Conservation (phyloP, 2,329 filamentous ascomycete species). For the Geosmithia putterillii region DNA sequence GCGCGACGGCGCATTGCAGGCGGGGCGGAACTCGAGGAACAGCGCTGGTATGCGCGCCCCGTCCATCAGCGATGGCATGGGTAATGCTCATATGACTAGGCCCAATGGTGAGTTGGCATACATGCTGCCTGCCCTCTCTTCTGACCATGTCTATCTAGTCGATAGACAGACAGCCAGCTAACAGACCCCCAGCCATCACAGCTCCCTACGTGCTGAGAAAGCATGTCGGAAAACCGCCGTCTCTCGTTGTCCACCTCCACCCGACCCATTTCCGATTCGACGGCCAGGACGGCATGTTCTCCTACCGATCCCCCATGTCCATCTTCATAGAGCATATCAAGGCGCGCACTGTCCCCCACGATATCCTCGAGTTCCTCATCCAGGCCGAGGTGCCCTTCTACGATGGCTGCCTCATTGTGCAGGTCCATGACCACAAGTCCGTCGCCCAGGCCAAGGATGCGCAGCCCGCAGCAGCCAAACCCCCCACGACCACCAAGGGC, state of each 20-base stretch:
- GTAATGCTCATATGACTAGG: slow-evolving; percentile 25
- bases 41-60: slow-evolving; percentile 37
- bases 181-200: slow-evolving; percentile 48
- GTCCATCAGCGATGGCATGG: slow-evolving; percentile 31
- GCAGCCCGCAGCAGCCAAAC: slow-evolving; percentile 28
- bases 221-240: slow-evolving; percentile 63
- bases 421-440: slow-evolving; percentile 80
- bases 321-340: slow-evolving; percentile 66
- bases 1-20: slow-evolving; percentile 38
- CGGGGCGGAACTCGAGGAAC: slow-evolving; percentile 32
- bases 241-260: slow-evolving; percentile 76
- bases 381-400: slow-evolving; percentile 69
- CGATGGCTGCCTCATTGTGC: slow-evolving; percentile 88
- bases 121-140: not conserved
- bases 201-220: slow-evolving; percentile 73
- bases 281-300: slow-evolving; percentile 82
- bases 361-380: slow-evolving; percentile 70
- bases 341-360: slow-evolving; percentile 71
- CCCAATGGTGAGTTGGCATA: slow-evolving; percentile 33
- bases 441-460: slow-evolving; percentile 45
- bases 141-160: not conserved
- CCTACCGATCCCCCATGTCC: slow-evolving; percentile 86
- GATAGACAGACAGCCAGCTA: not conserved
- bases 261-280: slow-evolving; percentile 84
- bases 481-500: slow-evolving; percentile 48